Conservation (phyloP, 2,329 filamentous ascomycete species). For the Drechslerella coelobrocha region DNA sequence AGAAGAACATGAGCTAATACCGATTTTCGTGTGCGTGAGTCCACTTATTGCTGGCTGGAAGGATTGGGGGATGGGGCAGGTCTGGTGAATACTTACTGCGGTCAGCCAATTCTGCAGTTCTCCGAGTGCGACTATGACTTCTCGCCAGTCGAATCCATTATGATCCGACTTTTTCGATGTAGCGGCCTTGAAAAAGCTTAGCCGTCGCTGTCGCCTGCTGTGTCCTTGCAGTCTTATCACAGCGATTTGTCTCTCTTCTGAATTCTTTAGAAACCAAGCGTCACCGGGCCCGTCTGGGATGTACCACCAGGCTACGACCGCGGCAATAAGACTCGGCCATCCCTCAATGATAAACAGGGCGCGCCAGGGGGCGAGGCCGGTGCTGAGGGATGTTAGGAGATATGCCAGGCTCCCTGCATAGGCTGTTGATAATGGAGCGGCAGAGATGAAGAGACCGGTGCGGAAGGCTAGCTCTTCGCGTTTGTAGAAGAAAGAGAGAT, state of each 20-base stretch:
- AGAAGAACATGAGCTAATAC: conserved; percentile 65
- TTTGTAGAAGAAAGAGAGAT: conserved; percentile 70
- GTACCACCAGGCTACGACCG: conserved; percentile 64
- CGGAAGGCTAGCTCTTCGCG: conserved; percentile 79
- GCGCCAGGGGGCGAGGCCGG: conserved; percentile 69
- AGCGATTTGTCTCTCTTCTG: conserved; percentile 67
- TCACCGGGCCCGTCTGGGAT: conserved; percentile 65
- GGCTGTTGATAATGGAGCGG: conserved; percentile 75
- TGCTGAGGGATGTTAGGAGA: conserved; percentile 68
- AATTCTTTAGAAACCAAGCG: conserved; percentile 62
- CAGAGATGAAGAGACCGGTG: conserved; percentile 85
- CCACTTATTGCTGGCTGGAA: neutral
- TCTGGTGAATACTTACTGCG: too few species aligned
- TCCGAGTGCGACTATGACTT: conserved; percentile 62
- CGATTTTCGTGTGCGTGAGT: neutral
- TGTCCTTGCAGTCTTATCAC: conserved; percentile 61
- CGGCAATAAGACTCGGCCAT: conserved; percentile 66
- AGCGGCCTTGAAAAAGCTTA: conserved; percentile 40
- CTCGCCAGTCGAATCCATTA: conserved; percentile 59
- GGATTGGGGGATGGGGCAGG: neutral
- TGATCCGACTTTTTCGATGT: conserved; percentile 39
- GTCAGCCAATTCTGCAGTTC: conserved; percentile 60
- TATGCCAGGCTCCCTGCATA: conserved; percentile 75
- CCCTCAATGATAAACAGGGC: conserved; percentile 72
- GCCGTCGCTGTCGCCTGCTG: conserved; percentile 54